Percentiles rank a stretch among this genome's conserved stretches.
phyloP scores from a whole-genome alignment of 176 grass and related monocot genomes.

The Elaeis guineensis region DNA sequence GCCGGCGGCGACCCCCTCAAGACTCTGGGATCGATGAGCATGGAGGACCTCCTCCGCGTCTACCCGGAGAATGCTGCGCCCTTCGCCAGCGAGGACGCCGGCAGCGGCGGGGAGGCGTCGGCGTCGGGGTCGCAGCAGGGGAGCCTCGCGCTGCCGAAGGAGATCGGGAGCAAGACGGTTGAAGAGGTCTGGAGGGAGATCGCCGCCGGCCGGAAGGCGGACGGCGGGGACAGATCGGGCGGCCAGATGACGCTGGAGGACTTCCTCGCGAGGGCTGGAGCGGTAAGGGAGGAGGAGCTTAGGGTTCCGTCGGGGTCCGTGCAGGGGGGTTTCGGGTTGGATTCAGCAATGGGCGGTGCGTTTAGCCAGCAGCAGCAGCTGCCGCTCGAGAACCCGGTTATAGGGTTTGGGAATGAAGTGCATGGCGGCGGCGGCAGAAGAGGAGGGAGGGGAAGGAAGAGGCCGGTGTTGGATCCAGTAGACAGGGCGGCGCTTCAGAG shows the following conservation, averaged over 20 bases:
- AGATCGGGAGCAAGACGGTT: constrained; percentile 33
- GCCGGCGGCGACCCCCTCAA: neutral
- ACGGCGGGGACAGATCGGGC: constrained; percentile 4
- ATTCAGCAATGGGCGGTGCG: constrained; percentile 11
- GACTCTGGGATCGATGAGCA: constrained; percentile 71
- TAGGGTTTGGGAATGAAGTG: constrained; percentile 12
- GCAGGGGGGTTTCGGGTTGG: constrained; percentile 24
- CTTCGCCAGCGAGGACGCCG: constrained; percentile 6
- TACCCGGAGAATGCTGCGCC: constrained; percentile 26
- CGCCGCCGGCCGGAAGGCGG: constrained; percentile 10
- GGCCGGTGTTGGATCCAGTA: constrained; percentile 59
- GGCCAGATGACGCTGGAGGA: constrained; percentile 87
- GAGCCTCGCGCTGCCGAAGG: constrained; percentile 3
- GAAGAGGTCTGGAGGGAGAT: constrained; percentile 89
- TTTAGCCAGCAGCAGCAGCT: neutral
- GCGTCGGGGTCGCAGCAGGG: constrained; percentile 2
- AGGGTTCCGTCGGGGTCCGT: constrained; percentile 17
- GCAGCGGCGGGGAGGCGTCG: constrained; percentile 6
- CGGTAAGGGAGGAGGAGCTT: constrained; percentile 30
- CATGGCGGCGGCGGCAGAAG: constrained; percentile 11
- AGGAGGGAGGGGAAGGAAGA: constrained; percentile 57
- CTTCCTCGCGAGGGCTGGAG: constrained; percentile 69
- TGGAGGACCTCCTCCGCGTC: constrained; percentile 74
- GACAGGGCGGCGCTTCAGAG: constrained; percentile 71
- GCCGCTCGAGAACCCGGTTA: neutral